A percentile compares a stretch with the other conserved stretches of the same genome.
phyloP scores from a whole-genome alignment of 2,329 filamentous ascomycete genomes.

The Pseudonectria foliicola region DNA sequence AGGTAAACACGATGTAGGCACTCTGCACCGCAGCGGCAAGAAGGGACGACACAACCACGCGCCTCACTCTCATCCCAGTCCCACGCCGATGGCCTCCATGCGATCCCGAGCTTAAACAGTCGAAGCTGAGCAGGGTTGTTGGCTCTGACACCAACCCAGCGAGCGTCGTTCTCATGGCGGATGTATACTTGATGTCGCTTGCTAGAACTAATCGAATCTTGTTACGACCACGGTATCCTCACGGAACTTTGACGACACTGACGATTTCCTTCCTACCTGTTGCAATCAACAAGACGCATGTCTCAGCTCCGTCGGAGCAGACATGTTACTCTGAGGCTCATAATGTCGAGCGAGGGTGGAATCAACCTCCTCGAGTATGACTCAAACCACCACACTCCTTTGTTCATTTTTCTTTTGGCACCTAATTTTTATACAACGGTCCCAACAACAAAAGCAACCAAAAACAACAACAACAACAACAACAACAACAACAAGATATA shows the following conservation, averaged over 20 bases:
- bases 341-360: no score
- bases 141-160: neutral
- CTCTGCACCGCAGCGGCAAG: slow-evolving; percentile 42
- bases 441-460: slow-evolving; percentile 10
- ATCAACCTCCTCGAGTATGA: no score
- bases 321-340: no score
- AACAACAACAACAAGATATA: slow-evolving; percentile 1
- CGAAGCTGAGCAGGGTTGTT: slow-evolving; percentile 2
- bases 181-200: slow-evolving; percentile 6
- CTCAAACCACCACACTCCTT: no score
- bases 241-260: slow-evolving; percentile 24
- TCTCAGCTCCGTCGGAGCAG: no score
- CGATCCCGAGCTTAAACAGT: slow-evolving; percentile 28
- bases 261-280: slow-evolving; percentile 24
- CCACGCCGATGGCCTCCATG: slow-evolving; percentile 29
- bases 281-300: no score
- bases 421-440: slow-evolving; percentile 8
- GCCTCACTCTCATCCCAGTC: slow-evolving; percentile 29
- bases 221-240: slow-evolving; percentile 20
- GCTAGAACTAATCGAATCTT: slow-evolving; percentile 8
- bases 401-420: slow-evolving; percentile 10
- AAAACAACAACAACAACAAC: slow-evolving; percentile 12
- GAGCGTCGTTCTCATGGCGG: slow-evolving; percentile 5
- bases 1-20: slow-evolving; percentile 71
- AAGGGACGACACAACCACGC: slow-evolving; percentile 34